These are phyloP conservation scores for Phytophthora vignae DNA, from an alignment of 352 stramenopile species.

Conservation along the genomic window DNA sequence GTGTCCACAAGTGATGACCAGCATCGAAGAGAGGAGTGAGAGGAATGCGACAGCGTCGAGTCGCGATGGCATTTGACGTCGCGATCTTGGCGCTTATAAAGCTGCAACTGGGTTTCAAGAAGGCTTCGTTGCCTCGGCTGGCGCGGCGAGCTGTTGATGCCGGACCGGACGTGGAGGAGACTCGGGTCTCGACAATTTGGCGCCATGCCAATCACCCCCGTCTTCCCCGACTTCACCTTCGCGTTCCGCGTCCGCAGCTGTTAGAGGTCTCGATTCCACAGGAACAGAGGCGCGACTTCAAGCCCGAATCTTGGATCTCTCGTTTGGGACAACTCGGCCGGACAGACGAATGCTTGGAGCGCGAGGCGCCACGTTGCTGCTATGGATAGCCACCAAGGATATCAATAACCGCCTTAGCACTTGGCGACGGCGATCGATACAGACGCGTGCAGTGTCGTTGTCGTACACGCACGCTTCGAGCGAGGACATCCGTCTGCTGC, in stretches of 20 bases:
- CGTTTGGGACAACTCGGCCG: constrained; percentile 11
- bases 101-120: constrained; percentile 28
- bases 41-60: constrained; percentile 6
- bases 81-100: constrained; percentile 1
- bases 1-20: constrained; percentile 17
- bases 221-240: constrained; percentile 24
- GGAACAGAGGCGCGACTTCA: constrained; percentile 25
- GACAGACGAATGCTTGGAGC: constrained; percentile 9
- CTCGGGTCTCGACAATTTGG: constrained; percentile 23
- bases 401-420: not conserved
- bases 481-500: not conserved
- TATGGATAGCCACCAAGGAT: not conserved
- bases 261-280: constrained; percentile 4
- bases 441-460: not conserved
- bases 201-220: constrained; percentile 20
- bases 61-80: not conserved
- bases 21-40: constrained; percentile 1
- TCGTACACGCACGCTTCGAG: not conserved
- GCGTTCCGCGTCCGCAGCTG: constrained; percentile 32
- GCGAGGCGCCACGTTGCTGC: constrained; percentile 14
- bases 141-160: constrained; percentile 3
- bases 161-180: constrained; percentile 15
- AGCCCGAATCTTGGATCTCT: constrained; percentile 27
- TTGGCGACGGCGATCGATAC: constrained; percentile 3
- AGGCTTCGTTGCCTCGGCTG: constrained; percentile 16